Evolutionary conservation across 805 yeast genomes (phyloP), one percentile per base, ranked within the genome.

Genomic region (Zygoascus biomembranicola): DNA sequence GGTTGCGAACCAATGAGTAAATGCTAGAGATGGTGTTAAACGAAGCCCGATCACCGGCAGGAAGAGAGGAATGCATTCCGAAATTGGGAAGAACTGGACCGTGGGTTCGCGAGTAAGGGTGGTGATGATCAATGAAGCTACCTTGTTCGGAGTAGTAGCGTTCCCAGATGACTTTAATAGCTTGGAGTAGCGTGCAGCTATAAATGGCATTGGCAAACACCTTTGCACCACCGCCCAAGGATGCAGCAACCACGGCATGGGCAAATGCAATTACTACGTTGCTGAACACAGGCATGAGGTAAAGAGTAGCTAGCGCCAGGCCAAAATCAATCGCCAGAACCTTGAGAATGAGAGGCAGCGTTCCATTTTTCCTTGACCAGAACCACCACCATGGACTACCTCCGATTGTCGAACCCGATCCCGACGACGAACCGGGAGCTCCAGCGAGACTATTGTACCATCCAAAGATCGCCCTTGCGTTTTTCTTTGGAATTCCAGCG

Each of bases 121-220:
- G 43, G 43, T 23, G 49, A 32, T 28, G 39, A 35, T 49, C 9
- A 31, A 32, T 14, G 14, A 23, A 32, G 42, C n/a, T 48, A n/a
- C 13, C 48, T 19, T 23, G 28, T 9, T 45, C 51, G 5, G 28
- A 23, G 19, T 11, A 8, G 50, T 45, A 32, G 57, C 48, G 50
- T 59, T 20, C 57, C 54, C 59, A 58, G 4, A 62, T 42, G 31
- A 64, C 44, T 10, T 39, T 45, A 11, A 42, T 31, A 13, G 50
- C 43, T 47, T 66, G 68, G 5, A 66, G 51, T 2, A 66, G 13
- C 1, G 63, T 52, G 2, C 70, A 62, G 39, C 67, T 57, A 45
- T 66, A 64, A 11, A 64, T 49, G 10, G 71, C 70, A 43, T 65
- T 66, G 39, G 61, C 56, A 23, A 65, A 63, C 5, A 57, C 56